These are phyloP conservation scores for Monilinia fructigena DNA, from an alignment of 2,329 filamentous ascomycete genomes.

Conservation along the genomic window DNA sequence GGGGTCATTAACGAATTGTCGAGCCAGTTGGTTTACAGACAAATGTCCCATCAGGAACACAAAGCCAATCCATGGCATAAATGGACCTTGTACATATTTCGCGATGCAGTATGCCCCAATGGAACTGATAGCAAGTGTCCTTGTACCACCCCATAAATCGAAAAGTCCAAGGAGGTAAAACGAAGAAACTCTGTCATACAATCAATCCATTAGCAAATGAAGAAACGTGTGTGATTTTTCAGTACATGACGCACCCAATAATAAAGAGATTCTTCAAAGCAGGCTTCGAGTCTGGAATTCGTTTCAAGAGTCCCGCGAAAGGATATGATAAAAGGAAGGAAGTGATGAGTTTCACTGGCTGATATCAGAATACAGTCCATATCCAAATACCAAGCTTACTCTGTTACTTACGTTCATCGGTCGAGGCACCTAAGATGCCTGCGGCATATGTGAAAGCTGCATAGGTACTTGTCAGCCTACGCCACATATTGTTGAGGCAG, in stretches of 20 bases:
- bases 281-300: slow-evolving; percentile 81
- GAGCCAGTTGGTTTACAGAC: slow-evolving; percentile 82
- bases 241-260: slow-evolving; percentile 57
- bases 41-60: slow-evolving; percentile 93
- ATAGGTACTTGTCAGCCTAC: slow-evolving; percentile 35
- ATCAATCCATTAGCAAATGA: slow-evolving; percentile 24
- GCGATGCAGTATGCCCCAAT: slow-evolving; percentile 80
- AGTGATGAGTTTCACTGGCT: slow-evolving; percentile 85
- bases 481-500: slow-evolving; percentile 14
- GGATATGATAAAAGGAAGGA: slow-evolving; percentile 92
- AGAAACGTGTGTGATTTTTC: not conserved
- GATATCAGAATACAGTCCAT: slow-evolving; percentile 24
- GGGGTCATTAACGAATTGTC: slow-evolving; percentile 68
- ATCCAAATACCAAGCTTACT: too few relatives aligned
- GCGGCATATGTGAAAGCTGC: slow-evolving; percentile 62
- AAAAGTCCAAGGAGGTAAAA: slow-evolving; percentile 96
- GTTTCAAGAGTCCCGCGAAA: slow-evolving; percentile 81
- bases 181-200: slow-evolving; percentile 60
- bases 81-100: slow-evolving; percentile 76
- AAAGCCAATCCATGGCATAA: slow-evolving; percentile 98
- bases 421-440: slow-evolving; percentile 57
- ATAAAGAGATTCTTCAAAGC: slow-evolving; percentile 86
- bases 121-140: slow-evolving; percentile 76
- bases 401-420: slow-evolving; percentile 57
- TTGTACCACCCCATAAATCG: slow-evolving; percentile 82